Base-by-base conservation (phyloP, 176 grass and related monocot species). In the Ensete glaucum region DNA sequence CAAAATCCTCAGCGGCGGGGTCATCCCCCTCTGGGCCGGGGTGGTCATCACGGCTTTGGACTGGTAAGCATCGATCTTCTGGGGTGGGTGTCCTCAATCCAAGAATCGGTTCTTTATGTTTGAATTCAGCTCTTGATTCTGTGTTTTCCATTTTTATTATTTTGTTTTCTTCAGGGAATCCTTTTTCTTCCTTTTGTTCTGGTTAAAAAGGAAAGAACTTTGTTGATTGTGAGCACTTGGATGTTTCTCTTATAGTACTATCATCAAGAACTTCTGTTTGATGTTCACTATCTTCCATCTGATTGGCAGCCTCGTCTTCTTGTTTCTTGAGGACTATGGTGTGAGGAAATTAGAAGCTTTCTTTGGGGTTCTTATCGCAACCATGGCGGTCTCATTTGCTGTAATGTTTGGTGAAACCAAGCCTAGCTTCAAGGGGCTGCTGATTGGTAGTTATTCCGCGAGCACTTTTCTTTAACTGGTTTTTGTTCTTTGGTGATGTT, bases 311-410 rank as follows among this genome's bases (percentile, higher is more conserved):
- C 26, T 65, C 62, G 13, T 65, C 62, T 65, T 65, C 62, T 23
- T 65, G 21, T 26, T 65, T 26, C 62, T 65, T 27, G 62, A 65
- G 62, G 26, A 65, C 9, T 65, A 65, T 27, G 62, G 22, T 27
- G 62, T 65, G 23, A 65, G 62, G 62, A 65, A 65, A 27, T 12
- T 65, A 27, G 62, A 65, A 65, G 62, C 62, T 65, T 65, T 65
- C 62, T 65, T 65, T 20, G 62, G 21, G 62, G 23, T 65, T 65
- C 62, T 65, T 25, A 65, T 65, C 3, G 9, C 62, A 25, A 65
- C 62, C 23, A 65, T 65, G 62, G 62, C 23, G 11, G 20, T 65
- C 22, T 65, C 62, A 65, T 65, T 65, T 25, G 62, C 62, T 65
- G 62, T 65, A 20, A 65, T 65, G 62, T 65, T 65, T 65, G 62